Base-by-base conservation (phyloP, 2,329 filamentous ascomycete genomes). In the Stachybotrys chartarum region DNA sequence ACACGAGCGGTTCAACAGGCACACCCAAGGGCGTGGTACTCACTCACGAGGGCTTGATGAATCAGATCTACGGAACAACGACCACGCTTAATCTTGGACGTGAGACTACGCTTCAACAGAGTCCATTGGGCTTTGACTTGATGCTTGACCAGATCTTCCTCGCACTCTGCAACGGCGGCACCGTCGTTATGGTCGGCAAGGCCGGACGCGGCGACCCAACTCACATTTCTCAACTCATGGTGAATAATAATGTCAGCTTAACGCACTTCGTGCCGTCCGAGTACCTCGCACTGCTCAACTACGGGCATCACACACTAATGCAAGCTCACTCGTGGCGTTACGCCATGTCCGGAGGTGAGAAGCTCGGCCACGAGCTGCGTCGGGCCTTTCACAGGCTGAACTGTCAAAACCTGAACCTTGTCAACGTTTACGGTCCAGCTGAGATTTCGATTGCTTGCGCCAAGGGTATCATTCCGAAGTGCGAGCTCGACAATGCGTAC, bases 1-100 rank as follows among this genome's bases (percentile, higher is more conserved):
- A 48, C 30, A 56, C 52, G 3, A 56, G 55, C 32, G 55, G 55
- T 10, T 54, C 55, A 3, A 52, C 52, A 2, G 55, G 55, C 2
- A 17, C 24, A 5, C 55, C 55, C 3, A 56, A 56, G 16, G 55
- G 55, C 12, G 32, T 56, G 14, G 7, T 54, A 1, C 18, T 53
- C 5, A 48, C 46, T 16, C 50, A 55, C 31, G 6, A 18, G 16
- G 35, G 30, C 14, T n/a, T 54, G n/a, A 14, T n/a, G 5, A 16
- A 30, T 5, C 18, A 54, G 11, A 30, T 48, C 30, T 18, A 49
- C 8, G 39, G 44, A 32, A 32, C 14, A 7, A n/a, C 50, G 7
- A 16, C 31, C 2, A 42, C 35, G 12, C 18, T n/a, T 2, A 24
- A 6, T 14, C 32, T 24, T 18, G 48, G 30, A 12, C 48, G 17